Percentiles rank a stretch among this genome's conserved stretches.
Conservation (phyloP, 148 eudicot genomes). For the Pouteria glomerata region DNA sequence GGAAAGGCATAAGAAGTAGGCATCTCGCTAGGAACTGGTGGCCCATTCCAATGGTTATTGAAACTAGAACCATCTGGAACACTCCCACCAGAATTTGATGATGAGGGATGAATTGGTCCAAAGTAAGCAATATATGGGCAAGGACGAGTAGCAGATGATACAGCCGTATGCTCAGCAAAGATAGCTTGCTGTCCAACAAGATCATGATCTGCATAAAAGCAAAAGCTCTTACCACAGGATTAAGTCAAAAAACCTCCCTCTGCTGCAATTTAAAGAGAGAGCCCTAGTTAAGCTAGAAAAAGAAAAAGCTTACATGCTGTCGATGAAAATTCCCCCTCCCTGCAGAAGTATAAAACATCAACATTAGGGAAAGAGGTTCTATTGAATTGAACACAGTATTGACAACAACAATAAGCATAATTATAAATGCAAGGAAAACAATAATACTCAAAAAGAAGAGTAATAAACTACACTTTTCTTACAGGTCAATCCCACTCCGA, state of each 20-base stretch:
- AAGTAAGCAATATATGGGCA: slow-evolving; percentile 82
- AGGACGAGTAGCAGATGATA: slow-evolving; percentile 68
- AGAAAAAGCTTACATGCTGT: slow-evolving; percentile 57
- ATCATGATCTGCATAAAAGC: slow-evolving; percentile 60
- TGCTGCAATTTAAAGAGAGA: not conserved
- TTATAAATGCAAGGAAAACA: no score
- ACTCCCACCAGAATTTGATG: slow-evolving; percentile 45
- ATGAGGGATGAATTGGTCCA: slow-evolving; percentile 65
- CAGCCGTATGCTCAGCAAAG: slow-evolving; percentile 67
- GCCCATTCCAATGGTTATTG: slow-evolving; percentile 67
- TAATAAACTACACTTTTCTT: no score
- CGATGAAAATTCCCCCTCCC: slow-evolving; percentile 66
- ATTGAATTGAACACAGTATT: no score
- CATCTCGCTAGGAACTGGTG: slow-evolving; percentile 51
- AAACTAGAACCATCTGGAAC: slow-evolving; percentile 54
- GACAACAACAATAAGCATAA: no score
- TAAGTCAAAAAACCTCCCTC: not conserved
- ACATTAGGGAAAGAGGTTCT: slow-evolving; percentile 13
- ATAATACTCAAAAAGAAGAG: no score
- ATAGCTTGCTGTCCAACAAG: slow-evolving; percentile 65
- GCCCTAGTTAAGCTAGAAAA: not conserved
- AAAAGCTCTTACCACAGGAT: not conserved
- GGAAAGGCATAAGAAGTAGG: slow-evolving; percentile 61
- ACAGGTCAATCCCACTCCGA: no score
- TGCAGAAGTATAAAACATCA: slow-evolving; percentile 29